phyloP scores from a whole-genome alignment of 495 filamentous ascomycete species.

The Mytilinidion resinicola region DNA sequence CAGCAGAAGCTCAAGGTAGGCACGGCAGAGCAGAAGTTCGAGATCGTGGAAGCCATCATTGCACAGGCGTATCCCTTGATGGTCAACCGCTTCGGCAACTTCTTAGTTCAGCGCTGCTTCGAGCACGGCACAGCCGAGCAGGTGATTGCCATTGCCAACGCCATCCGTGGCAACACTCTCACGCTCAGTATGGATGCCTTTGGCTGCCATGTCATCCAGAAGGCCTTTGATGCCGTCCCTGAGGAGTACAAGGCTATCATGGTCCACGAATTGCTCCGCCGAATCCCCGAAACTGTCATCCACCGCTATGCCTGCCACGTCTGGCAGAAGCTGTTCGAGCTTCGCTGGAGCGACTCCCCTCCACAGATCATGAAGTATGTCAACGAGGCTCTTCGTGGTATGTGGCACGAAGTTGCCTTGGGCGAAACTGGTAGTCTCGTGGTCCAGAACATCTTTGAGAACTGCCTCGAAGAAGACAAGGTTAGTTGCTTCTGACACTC shows the following conservation, averaged over 20 bases:
- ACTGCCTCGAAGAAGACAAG: conserved; percentile 98
- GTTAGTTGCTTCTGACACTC: conserved; percentile 43
- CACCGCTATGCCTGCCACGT: conserved; percentile 98
- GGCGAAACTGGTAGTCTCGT: conserved; percentile 97
- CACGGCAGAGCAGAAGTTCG: conserved; percentile 90
- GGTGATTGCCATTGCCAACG: conserved; percentile 87
- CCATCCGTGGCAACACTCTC: conserved; percentile 90
- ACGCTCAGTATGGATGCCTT: conserved; percentile 97
- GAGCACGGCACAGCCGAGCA: conserved; percentile 96
- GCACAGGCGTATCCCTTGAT: conserved; percentile 92
- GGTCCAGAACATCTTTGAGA: conserved; percentile 99
- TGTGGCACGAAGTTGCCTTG: conserved; percentile 98
- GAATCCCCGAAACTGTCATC: conserved; percentile 95
- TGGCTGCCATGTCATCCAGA: conserved; percentile 96
- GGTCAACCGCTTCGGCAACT: conserved; percentile 98
- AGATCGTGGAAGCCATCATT: conserved; percentile 94
- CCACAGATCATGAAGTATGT: conserved; percentile 98
- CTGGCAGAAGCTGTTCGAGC: conserved; percentile 99
- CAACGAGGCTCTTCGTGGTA: conserved; percentile 88
- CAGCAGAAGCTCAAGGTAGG: conserved; percentile 99
- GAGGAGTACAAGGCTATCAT: conserved; percentile 97
- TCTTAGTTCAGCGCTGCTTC: conserved; percentile 95
- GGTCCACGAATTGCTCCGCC: conserved; percentile 92
- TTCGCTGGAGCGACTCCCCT: conserved; percentile 89
- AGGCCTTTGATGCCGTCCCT: conserved; percentile 93